These are phyloP conservation scores for Apostasia shenzhenica DNA, from an alignment of 106 monocot species.

Conservation along the genomic window DNA sequence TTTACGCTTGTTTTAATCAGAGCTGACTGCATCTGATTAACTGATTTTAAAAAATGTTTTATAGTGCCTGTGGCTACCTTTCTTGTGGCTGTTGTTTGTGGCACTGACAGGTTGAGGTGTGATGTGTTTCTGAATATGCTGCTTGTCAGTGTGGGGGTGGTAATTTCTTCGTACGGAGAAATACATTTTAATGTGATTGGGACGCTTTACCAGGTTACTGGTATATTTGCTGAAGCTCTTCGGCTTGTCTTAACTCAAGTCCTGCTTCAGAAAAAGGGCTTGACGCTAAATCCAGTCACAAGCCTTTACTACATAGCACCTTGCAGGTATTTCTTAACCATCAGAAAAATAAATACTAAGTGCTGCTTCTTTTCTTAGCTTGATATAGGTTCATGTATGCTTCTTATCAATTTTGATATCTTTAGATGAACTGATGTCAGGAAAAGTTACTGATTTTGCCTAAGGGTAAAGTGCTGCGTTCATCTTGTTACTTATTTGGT, in stretches of 20 bases:
- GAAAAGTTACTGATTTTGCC: too few relatives aligned
- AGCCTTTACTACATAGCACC: constrained; percentile 94
- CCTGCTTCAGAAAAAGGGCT: constrained; percentile 87
- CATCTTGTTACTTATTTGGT: too few relatives aligned
- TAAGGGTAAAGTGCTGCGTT: too few relatives aligned
- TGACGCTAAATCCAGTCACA: constrained; percentile 80
- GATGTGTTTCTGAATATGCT: constrained; percentile 85
- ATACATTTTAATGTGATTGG: constrained; percentile 85
- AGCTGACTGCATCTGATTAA: not conserved
- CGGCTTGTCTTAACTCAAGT: constrained; percentile 91
- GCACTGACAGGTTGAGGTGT: constrained; percentile 74
- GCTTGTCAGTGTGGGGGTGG: constrained; percentile 87
- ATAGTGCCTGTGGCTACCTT: constrained; percentile 96
- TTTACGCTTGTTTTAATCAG: not conserved
- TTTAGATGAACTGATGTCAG: too few relatives aligned
- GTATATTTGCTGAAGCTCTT: constrained; percentile 91
- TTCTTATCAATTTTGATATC: too few relatives aligned
- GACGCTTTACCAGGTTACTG: constrained; percentile 77
- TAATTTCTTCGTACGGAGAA: constrained; percentile 85
- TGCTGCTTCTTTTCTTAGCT: too few relatives aligned
- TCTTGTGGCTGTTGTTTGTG: constrained; percentile 83
- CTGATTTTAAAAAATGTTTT: constrained; percentile 9
- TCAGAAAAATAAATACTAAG: not conserved
- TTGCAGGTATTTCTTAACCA: constrained; percentile 53
- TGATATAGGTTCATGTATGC: too few relatives aligned